phyloP scores from a whole-genome alignment of 805 yeast species.

The Candida oleophila region DNA sequence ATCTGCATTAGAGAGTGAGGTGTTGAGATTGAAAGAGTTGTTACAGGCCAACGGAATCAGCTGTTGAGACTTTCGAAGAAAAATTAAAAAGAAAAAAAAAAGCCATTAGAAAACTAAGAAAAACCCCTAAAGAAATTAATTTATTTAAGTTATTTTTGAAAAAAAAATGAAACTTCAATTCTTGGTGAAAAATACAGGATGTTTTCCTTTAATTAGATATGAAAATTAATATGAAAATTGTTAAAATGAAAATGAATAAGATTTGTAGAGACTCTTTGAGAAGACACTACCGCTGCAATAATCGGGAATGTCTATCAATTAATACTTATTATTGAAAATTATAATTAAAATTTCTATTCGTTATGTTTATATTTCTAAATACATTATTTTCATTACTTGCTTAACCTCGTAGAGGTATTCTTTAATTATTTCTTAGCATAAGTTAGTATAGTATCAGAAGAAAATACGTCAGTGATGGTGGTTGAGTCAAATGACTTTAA shows the following conservation, averaged over 20 bases:
- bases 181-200: neutral
- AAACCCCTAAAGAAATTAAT: neutral
- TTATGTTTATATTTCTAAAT: no score
- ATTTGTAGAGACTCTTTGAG: neutral
- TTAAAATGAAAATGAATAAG: neutral
- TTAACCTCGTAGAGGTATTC: neutral
- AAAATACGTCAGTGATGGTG: conserved; percentile 14
- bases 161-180: conserved; percentile 3
- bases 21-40: conserved; percentile 54
- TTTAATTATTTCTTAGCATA: conserved; percentile 38
- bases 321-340: no score
- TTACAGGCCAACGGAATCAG: conserved; percentile 30
- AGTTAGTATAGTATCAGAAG: conserved; percentile 23
- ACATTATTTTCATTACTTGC: no score
- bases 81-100: conserved; percentile 2
- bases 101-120: neutral
- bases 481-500: conserved; percentile 14
- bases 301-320: no score
- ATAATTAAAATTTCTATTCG: no score
- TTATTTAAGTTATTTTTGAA: no score
- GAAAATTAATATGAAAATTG: neutral
- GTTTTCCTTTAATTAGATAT: neutral
- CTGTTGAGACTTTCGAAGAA: conserved; percentile 1
- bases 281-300: no score
- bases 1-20: conserved; percentile 59